Base-by-base conservation (phyloP, 352 stramenopile species). In the Phytophthora rubi region DNA sequence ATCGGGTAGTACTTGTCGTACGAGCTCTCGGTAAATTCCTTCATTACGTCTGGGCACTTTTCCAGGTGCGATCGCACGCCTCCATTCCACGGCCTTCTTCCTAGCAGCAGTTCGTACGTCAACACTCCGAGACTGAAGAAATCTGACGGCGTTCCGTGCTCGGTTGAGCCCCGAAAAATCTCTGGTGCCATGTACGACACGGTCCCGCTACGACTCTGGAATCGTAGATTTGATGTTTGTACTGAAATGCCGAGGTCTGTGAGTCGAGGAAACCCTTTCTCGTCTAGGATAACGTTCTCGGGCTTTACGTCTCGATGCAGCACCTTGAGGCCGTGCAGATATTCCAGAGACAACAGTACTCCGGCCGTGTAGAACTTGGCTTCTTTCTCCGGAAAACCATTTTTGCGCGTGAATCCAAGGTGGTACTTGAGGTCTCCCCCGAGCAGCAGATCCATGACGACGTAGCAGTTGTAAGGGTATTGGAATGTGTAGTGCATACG, bases 221-320 rank as follows among this genome's bases (percentile, higher is more conserved):
- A 81, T 16, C 81, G 71, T 30, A 91, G 58, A 9, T 70, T 72
- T 0, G 75, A 59, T 0, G 63, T 80, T 47, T 88, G 76, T n/a
- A 91, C 79, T 0, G 83, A 90, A 32, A 94, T 83, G 35, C 88
- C 86, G 26, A 95, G 70, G 53, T 95, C 88, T 4, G 88, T 92
- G 10, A 95, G 61, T 8, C 83, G 77, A 21, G 87, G 83, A 52
- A 92, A 94, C 0, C 86, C 86, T 23, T 88, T 76, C n/a, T 89
- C 81, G 59, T 95, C 86, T 1, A 96, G 77, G 33, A 97, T 89
- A 18, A 97, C 80, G 59, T 97, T 97, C 57, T 94, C 89, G 13
- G 86, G 88, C 54, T 97, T 95, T 35, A 97, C 73, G 45, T 97
- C 89, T 7, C 88, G 85, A 65, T 95, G 88, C 21, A 97, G 64